Percentiles rank a stretch among this genome's conserved stretches.
Evolutionary conservation across 106 monocot genomes (phyloP).

Genomic region (Allium fistulosum): DNA sequence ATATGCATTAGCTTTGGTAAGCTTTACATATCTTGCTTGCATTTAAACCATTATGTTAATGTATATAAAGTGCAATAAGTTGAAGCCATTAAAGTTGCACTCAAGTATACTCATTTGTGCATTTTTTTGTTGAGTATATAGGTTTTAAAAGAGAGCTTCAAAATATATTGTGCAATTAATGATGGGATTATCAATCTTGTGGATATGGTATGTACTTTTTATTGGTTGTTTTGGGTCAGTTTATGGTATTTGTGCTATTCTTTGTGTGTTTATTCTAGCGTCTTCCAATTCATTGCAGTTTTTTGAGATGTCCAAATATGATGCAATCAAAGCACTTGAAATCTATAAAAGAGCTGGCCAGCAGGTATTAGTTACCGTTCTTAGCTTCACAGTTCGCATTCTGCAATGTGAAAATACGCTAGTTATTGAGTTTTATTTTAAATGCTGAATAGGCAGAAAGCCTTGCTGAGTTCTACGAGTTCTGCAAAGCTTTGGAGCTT

Average conservation of each 20-base stretch:
- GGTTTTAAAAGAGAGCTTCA: constrained; percentile 54
- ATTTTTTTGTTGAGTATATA: neutral
- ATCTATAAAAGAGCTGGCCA: constrained; percentile 79
- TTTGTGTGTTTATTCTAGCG: neutral
- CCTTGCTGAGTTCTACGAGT: constrained; percentile 73
- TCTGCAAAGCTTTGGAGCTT: constrained; percentile 80
- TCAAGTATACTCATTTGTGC: too few relatives aligned
- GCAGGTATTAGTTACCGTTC: constrained; percentile 27
- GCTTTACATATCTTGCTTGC: neutral
- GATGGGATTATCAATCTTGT: constrained; percentile 94
- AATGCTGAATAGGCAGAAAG: constrained; percentile 44
- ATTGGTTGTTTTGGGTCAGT: neutral
- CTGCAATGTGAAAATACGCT: neutral
- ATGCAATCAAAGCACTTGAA: constrained; percentile 74
- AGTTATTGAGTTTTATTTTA: neutral
- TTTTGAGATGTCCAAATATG: constrained; percentile 89
- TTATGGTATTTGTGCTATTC: too few relatives aligned
- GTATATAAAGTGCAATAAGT: too few relatives aligned
- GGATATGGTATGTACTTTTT: constrained; percentile 40
- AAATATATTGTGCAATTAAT: constrained; percentile 86
- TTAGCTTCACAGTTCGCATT: neutral
- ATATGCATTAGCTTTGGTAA: constrained; percentile 92
- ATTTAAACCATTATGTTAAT: too few relatives aligned
- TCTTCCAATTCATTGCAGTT: constrained; percentile 42
- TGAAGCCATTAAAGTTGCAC: too few relatives aligned